A percentile compares a stretch with the other conserved stretches of the same genome.
These are phyloP conservation scores for Acer saccharum DNA, from an alignment of 345 rosid genomes.

Conservation along the genomic window DNA sequence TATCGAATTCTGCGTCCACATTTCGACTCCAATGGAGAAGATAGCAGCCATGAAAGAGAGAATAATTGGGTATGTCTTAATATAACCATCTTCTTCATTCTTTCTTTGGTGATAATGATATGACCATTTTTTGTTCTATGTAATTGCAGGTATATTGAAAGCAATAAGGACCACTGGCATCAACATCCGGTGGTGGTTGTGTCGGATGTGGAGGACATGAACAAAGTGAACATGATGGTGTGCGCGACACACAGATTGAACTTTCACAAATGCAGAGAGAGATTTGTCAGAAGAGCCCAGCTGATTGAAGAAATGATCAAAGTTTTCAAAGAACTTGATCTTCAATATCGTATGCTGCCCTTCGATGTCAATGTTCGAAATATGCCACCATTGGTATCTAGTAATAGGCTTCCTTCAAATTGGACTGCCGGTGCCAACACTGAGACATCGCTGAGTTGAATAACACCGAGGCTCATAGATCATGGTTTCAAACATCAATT, in stretches of 20 bases:
- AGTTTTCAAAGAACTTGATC: slow-evolving; percentile 35
- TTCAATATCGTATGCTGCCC: slow-evolving; percentile 47
- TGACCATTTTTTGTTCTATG: not conserved
- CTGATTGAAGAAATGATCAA: slow-evolving; percentile 43
- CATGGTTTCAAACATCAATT: not conserved
- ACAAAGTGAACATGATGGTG: slow-evolving; percentile 37
- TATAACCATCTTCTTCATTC: not conserved
- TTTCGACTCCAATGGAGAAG: slow-evolving; percentile 49
- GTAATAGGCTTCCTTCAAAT: slow-evolving; percentile 33
- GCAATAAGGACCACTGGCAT: slow-evolving; percentile 39
- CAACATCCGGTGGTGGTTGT: slow-evolving; percentile 22
- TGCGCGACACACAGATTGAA: slow-evolving; percentile 32
- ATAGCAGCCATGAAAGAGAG: slow-evolving; percentile 28
- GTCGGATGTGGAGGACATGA: slow-evolving; percentile 54
- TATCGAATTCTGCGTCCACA: slow-evolving; percentile 45
- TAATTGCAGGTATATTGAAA: slow-evolving; percentile 35
- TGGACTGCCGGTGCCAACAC: slow-evolving; percentile 28
- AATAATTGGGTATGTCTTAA: slow-evolving; percentile 30
- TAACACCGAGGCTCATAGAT: not conserved
- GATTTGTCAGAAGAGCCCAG: slow-evolving; percentile 31
- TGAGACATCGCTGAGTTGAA: not conserved
- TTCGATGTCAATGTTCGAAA: slow-evolving; percentile 43
- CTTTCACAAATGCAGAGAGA: slow-evolving; percentile 31
- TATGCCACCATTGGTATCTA: slow-evolving; percentile 24
- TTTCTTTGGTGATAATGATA: not conserved